Base-by-base conservation (phyloP, 352 stramenopile species). In the Globisporangium cederbergense region DNA sequence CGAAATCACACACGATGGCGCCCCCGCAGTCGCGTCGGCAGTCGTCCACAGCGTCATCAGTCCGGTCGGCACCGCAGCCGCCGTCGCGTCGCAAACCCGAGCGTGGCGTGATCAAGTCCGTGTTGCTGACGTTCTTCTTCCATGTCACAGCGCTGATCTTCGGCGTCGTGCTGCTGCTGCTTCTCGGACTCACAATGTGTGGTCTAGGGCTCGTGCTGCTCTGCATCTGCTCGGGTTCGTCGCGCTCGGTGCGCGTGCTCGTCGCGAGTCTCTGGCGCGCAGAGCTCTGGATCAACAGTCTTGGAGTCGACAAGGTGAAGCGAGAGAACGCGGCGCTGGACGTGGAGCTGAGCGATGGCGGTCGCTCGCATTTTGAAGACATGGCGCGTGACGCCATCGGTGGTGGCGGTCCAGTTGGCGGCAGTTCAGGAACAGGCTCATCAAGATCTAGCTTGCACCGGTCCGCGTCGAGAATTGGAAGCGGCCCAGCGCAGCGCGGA, bases 211-310 rank as follows among this genome's bases (percentile, higher is more conserved):
- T 90, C 16, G 14, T 87, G 11, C 65, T 89, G 14, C 67, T 85
- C 38, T 90, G 81, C 51, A 49, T 86, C 43, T 47, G 70, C 13
- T 76, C 74, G 16, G 60, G 65, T 3, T 77, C 71, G n/a, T 78
- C 74, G 38, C 71, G 71, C 28, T 60, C 52, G 20, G 63, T 66
- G 73, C 68, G 80, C 54, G 61, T 79, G 4, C 71, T 90, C 52
- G 80, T 84, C 10, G 72, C 73, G 43, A 80, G 71, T 63, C 67
- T 90, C 14, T 90, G 81, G 81, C 66, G 77, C 43, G 73, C 73
- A 10, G 81, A 90, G 67, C 72, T 85, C 63, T 67, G 67, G 20
- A 78, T 90, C 58, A 79, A 90, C 64, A 47, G 22, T 10, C 63
- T 71, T 5, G 65, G 63, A 9, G 62, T 73, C 46, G 68, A 71